phyloP scores from a whole-genome alignment of 305 asterid species.

The Lippia alba region DNA sequence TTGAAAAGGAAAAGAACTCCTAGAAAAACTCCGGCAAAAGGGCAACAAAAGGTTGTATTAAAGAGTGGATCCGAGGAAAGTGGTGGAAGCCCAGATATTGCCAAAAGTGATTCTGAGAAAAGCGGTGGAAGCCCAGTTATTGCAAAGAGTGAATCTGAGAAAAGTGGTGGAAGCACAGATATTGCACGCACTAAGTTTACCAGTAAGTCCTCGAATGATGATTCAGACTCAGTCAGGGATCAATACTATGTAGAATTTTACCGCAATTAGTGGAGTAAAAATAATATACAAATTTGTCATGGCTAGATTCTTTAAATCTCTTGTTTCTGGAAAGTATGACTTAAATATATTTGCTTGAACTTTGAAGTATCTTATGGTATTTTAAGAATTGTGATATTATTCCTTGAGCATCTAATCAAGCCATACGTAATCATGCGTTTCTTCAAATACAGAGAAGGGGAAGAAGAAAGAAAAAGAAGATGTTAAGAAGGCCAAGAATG shows the following conservation, averaged over 20 bases:
- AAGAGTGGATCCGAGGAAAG: slow-evolving; percentile 52
- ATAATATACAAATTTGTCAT: too few species aligned
- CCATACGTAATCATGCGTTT: slow-evolving; percentile 25
- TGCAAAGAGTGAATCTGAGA: slow-evolving; percentile 44
- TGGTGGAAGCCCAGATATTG: slow-evolving; percentile 47
- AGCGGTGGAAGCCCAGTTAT: slow-evolving; percentile 52
- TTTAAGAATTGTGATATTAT: background rate
- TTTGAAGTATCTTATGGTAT: slow-evolving; percentile 1
- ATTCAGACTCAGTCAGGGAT: slow-evolving; percentile 56
- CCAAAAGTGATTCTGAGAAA: slow-evolving; percentile 46
- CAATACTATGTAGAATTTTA: slow-evolving; percentile 8
- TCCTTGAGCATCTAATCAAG: background rate
- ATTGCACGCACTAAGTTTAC: slow-evolving; percentile 43
- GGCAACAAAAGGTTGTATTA: slow-evolving; percentile 40
- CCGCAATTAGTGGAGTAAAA: slow-evolving; percentile 15
- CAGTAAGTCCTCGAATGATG: slow-evolving; percentile 42
- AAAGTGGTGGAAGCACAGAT: slow-evolving; percentile 49
- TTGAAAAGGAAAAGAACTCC: slow-evolving; percentile 86
- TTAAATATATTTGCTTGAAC: background rate
- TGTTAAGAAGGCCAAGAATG: slow-evolving; percentile 50
- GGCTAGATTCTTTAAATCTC: too few species aligned
- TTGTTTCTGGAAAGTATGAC: too few species aligned
- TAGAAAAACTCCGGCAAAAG: slow-evolving; percentile 61
- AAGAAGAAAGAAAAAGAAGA: slow-evolving; percentile 47
- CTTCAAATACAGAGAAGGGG: slow-evolving; percentile 49